Percentiles rank a stretch among this genome's conserved stretches.
Conservation (phyloP, 2,329 filamentous ascomycete species). For the Cryphonectria carpinicola region DNA sequence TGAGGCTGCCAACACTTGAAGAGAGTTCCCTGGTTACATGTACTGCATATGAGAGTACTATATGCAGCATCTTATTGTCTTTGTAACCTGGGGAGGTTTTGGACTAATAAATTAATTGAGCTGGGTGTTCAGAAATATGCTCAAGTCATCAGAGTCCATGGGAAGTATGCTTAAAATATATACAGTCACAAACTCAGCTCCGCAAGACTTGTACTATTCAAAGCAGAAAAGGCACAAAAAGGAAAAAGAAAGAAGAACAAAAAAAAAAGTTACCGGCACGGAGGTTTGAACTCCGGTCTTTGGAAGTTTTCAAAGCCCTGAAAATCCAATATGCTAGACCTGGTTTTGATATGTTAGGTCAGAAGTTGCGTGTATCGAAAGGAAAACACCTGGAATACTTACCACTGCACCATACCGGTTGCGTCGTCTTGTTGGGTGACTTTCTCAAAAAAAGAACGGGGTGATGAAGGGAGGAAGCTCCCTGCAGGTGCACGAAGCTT, state of each 20-base stretch:
- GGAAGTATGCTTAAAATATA: no score
- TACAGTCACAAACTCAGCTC: no score
- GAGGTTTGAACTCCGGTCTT: slow-evolving; percentile 19
- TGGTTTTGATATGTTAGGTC: not conserved
- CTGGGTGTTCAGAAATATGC: no score
- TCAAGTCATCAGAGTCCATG: no score
- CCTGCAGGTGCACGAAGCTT: not conserved
- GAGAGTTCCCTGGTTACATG: no score
- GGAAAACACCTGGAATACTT: not conserved
- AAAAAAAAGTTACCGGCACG: slow-evolving; percentile 8
- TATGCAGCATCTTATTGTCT: no score
- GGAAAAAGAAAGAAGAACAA: not conserved
- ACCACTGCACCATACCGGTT: slow-evolving; percentile 20
- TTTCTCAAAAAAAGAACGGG: not conserved
- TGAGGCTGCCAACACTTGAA: no score
- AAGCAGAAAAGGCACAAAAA: not conserved
- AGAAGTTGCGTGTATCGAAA: not conserved
- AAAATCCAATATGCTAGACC: slow-evolving; percentile 21
- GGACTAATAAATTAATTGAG: no score
- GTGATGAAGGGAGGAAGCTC: not conserved
- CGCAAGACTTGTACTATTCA: no score
- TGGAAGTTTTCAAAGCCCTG: slow-evolving; percentile 12
- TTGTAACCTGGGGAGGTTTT: no score
- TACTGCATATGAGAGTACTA: no score
- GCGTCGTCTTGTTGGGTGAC: not conserved